These are phyloP conservation scores for Bullera alba DNA, from an alignment of 768 basidiomycete species.

Conservation along the genomic window DNA sequence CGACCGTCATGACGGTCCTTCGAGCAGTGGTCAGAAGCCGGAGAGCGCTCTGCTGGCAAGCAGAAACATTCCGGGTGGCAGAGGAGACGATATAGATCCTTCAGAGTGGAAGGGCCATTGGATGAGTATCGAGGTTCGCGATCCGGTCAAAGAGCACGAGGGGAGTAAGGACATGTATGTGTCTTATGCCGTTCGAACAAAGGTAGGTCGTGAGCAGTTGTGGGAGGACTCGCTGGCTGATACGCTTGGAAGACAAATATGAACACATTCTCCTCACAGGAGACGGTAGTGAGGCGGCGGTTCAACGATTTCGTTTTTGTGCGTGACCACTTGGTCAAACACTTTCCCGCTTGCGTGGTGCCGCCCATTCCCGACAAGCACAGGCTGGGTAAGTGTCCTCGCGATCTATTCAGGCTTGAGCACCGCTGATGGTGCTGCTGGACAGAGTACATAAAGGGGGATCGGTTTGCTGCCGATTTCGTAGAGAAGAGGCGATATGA, in stretches of 20 bases:
- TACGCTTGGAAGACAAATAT: slow-evolving; percentile 86
- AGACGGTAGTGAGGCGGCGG: slow-evolving; percentile 59
- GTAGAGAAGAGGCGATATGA: slow-evolving; percentile 85
- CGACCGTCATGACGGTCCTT: neutral
- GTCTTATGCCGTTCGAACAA: slow-evolving; percentile 81
- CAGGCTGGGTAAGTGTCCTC: slow-evolving; percentile 64
- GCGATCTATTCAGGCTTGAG: neutral
- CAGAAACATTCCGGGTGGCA: too few relatives aligned
- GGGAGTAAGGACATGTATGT: slow-evolving; percentile 97
- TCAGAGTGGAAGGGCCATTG: slow-evolving; percentile 38
- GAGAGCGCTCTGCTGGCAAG: too few relatives aligned
- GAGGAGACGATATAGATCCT: slow-evolving; percentile 12
- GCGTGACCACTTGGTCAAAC: slow-evolving; percentile 73
- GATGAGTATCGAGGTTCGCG: slow-evolving; percentile 57
- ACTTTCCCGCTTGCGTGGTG: slow-evolving; percentile 97
- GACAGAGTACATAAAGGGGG: slow-evolving; percentile 92
- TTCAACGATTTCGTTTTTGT: slow-evolving; percentile 98
- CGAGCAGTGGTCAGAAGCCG: neutral
- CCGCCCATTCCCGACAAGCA: slow-evolving; percentile 96
- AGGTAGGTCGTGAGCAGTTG: slow-evolving; percentile 53
- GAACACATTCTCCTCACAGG: slow-evolving; percentile 63
- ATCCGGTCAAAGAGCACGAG: slow-evolving; percentile 90
- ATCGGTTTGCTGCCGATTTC: slow-evolving; percentile 93
- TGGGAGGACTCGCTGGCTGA: neutral
- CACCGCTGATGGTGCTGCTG: neutral